Evolutionary conservation across 768 basidiomycete species (phyloP).

Genomic region (Mycena rosella): DNA sequence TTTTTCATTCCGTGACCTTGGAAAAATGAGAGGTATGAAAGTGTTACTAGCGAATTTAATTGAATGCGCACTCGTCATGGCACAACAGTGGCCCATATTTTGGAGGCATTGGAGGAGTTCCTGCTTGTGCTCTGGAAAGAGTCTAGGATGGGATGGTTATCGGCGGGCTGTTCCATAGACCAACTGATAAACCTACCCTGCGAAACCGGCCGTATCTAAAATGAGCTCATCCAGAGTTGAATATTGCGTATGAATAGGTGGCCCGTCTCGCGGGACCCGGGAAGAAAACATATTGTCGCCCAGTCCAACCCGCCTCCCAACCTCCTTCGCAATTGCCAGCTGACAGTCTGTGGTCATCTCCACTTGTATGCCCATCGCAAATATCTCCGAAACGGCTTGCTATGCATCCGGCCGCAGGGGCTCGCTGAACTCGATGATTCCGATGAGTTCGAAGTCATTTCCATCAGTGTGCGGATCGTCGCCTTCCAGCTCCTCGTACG

Average conservation of each 20-base stretch:
- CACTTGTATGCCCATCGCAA: slow-evolving; percentile 94
- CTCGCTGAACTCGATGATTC: slow-evolving; percentile 87
- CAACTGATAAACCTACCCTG: slow-evolving; percentile 52
- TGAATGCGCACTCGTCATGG: slow-evolving; percentile 82
- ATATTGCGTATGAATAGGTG: slow-evolving; percentile 86
- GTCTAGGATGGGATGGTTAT: slow-evolving; percentile 51
- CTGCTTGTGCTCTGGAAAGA: slow-evolving; percentile 99
- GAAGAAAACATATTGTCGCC: slow-evolving; percentile 99
- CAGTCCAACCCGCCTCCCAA: slow-evolving; percentile 94
- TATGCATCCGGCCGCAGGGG: slow-evolving; percentile 97
- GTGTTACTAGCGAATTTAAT: neutral
- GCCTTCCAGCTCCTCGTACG: slow-evolving; percentile 91
- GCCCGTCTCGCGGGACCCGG: slow-evolving; percentile 95
- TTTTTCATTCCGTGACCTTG: slow-evolving; percentile 87
- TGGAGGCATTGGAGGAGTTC: slow-evolving; percentile 99
- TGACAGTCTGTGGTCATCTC: slow-evolving; percentile 99
- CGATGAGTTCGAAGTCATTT: slow-evolving; percentile 97
- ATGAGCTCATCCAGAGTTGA: slow-evolving; percentile 94
- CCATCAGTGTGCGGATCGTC: slow-evolving; percentile 87
- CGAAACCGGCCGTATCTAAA: slow-evolving; percentile 98
- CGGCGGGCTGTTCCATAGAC: neutral
- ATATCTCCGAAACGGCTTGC: slow-evolving; percentile 97
- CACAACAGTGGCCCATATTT: slow-evolving; percentile 92
- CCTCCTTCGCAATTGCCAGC: slow-evolving; percentile 98
- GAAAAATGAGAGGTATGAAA: neutral